These are phyloP conservation scores for Naganishia vishniacii DNA, from an alignment of 768 basidiomycete genomes.

Conservation along the genomic window DNA sequence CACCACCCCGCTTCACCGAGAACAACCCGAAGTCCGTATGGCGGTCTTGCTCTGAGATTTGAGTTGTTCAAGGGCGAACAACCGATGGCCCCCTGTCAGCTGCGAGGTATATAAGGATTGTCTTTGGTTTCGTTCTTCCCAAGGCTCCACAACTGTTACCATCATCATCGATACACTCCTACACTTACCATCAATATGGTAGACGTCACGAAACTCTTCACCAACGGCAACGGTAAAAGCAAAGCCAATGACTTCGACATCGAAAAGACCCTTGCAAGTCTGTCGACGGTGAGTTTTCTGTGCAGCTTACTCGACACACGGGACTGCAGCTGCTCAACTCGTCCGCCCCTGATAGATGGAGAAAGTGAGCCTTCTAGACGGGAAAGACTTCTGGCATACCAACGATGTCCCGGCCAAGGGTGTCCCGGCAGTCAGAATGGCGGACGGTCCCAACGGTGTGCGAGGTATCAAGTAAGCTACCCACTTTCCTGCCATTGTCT, in stretches of 20 bases:
- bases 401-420: slow-evolving; percentile 22
- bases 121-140: no score
- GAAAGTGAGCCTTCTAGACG: slow-evolving; percentile 17
- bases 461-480: slow-evolving; percentile 50
- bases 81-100: no score
- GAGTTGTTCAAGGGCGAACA: no score
- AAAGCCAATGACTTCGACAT: slow-evolving; percentile 21
- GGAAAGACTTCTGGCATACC: slow-evolving; percentile 29
- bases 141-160: no score
- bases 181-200: not conserved
- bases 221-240: not conserved
- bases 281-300: slow-evolving; percentile 10
- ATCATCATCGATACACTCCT: no score
- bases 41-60: no score
- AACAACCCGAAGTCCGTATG: no score
- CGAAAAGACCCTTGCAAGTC: slow-evolving; percentile 17
- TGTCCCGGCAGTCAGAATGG: slow-evolving; percentile 51
- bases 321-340: not conserved
- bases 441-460: slow-evolving; percentile 70
- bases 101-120: no score
- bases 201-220: slow-evolving; percentile 2
- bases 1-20: no score
- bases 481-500: not conserved
- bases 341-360: slow-evolving; percentile 8
- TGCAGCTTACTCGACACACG: no score